phyloP scores from a whole-genome alignment of 2,329 filamentous ascomycete genomes.

The Intubia oerlemansii region DNA sequence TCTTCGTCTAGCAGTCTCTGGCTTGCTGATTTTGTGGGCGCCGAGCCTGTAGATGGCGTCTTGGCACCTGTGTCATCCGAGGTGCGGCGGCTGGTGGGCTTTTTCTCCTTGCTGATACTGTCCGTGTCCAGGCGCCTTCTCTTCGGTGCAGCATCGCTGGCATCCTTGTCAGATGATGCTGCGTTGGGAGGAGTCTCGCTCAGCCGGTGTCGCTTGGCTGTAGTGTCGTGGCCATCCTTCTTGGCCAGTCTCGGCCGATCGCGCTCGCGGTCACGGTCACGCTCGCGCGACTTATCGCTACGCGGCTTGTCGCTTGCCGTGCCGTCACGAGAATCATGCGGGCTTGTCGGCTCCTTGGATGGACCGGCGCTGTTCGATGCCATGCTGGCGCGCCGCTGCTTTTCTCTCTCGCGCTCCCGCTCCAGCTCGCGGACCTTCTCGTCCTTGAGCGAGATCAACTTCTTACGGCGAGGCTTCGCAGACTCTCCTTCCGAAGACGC shows the following conservation, averaged over 20 bases:
- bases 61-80: constrained; percentile 25
- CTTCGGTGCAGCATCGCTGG: constrained; percentile 28
- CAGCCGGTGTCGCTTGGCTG: constrained; percentile 34
- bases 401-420: constrained; percentile 4
- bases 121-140: constrained; percentile 35
- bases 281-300: constrained; percentile 35
- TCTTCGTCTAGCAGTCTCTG: constrained; percentile 4
- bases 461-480: constrained; percentile 39
- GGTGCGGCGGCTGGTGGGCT: constrained; percentile 17
- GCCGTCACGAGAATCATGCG: constrained; percentile 27
- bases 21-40: constrained; percentile 5
- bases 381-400: constrained; percentile 35
- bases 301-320: constrained; percentile 22
- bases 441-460: constrained; percentile 39
- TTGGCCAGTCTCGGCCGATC: constrained; percentile 24
- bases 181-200: constrained; percentile 36
- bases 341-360: constrained; percentile 30
- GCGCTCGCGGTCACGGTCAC: constrained; percentile 38
- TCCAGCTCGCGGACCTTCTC: constrained; percentile 15
- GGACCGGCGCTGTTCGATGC: constrained; percentile 26
- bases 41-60: constrained; percentile 14
- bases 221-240: too few species aligned
- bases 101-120: constrained; percentile 21
- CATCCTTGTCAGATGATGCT: constrained; percentile 30
- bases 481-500: constrained; percentile 35